Conservation (phyloP, 345 rosid species). For the Syzygium aqueum region DNA sequence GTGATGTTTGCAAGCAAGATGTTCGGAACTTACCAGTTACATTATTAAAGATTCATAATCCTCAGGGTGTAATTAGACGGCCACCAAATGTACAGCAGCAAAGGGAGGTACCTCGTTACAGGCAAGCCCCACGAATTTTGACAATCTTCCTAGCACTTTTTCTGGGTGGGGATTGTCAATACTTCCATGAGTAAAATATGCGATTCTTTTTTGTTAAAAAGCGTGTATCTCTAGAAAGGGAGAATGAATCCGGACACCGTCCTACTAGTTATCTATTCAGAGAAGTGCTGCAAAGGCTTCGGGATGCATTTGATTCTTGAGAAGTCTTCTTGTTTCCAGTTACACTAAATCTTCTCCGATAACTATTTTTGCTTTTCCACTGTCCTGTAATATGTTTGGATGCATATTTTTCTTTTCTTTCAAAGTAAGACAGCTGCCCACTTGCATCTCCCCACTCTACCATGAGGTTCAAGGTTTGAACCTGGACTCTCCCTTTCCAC, state of each 20-base stretch:
- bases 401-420: background rate
- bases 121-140: constrained; percentile 23
- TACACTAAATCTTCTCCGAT: background rate
- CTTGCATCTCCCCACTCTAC: background rate
- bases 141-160: background rate
- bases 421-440: background rate
- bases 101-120: constrained; percentile 18
- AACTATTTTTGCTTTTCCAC: background rate
- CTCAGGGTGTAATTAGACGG: constrained; percentile 20
- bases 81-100: constrained; percentile 12
- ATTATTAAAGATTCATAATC: constrained; percentile 27
- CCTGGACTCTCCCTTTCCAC: background rate
- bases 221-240: background rate
- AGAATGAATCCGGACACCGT: background rate
- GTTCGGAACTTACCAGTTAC: constrained; percentile 53
- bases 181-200: background rate
- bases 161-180: background rate
- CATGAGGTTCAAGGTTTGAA: background rate
- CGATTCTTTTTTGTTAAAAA: background rate
- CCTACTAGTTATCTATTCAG: background rate
- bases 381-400: background rate
- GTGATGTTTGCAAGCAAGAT: constrained; percentile 57
- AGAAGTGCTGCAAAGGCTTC: background rate
- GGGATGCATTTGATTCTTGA: background rate
- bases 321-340: background rate